phyloP scores from a whole-genome alignment of 108 stramenopile genomes.

The Skeletonema grethae region DNA sequence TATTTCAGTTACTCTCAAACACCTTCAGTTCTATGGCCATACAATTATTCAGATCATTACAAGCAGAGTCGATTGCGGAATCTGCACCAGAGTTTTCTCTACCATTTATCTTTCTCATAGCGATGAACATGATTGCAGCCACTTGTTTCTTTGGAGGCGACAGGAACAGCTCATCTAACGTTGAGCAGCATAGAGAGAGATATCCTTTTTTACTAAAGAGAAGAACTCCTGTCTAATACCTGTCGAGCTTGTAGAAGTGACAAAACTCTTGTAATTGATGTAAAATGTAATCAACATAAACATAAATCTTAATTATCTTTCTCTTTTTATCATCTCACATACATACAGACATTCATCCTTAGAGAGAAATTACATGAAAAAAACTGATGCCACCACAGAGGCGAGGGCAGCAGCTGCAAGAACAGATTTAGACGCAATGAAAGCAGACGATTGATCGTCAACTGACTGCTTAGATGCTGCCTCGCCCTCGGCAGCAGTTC shows the following conservation, averaged over 20 bases:
- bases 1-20: slow-evolving; percentile 79
- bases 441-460: slow-evolving; percentile 2
- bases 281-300: background rate
- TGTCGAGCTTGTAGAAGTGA: background rate
- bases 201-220: too few relatives aligned
- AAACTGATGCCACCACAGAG: background rate
- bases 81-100: background rate
- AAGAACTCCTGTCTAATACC: too few relatives aligned
- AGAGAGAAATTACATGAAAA: background rate
- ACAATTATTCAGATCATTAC: slow-evolving; percentile 62
- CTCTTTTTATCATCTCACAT: background rate
- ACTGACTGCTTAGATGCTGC: background rate
- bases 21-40: slow-evolving; percentile 69
- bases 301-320: background rate
- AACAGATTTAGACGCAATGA: background rate
- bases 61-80: background rate
- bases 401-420: background rate
- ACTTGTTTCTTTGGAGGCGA: slow-evolving; percentile 6
- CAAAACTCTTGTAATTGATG: background rate
- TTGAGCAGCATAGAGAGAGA: background rate
- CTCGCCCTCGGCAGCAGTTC: background rate
- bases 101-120: background rate
- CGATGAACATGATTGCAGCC: background rate
- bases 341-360: too few relatives aligned
- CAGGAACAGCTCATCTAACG: background rate